phyloP scores from a whole-genome alignment of 129 eudicot species.

The Escallonia herrerae region DNA sequence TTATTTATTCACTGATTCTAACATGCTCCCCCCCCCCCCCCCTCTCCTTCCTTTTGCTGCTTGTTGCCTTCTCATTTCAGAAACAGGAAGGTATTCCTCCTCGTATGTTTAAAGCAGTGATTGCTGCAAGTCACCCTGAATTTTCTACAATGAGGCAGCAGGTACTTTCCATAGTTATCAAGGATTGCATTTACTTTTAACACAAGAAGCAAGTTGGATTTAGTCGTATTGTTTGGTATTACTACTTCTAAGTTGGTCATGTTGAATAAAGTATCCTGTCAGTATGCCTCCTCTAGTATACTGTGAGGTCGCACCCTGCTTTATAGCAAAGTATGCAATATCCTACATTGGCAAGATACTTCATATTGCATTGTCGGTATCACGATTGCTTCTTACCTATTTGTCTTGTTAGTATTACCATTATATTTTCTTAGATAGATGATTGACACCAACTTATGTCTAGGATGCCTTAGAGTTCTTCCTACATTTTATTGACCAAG shows the following conservation, averaged over 20 bases:
- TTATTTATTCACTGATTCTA: neutral
- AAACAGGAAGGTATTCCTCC: constrained; percentile 94
- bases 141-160: constrained; percentile 98
- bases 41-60: constrained; percentile 3
- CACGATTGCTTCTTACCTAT: neutral
- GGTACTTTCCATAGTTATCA: constrained; percentile 31
- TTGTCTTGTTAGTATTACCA: neutral
- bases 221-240: too few species aligned
- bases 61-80: constrained; percentile 34
- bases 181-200: neutral
- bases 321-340: too few species aligned
- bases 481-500: constrained; percentile 88
- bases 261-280: too few species aligned
- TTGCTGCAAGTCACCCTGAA: constrained; percentile 95
- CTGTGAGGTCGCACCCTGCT: too few species aligned
- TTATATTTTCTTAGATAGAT: constrained; percentile 1
- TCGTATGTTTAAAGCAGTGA: constrained; percentile 88
- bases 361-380: too few species aligned
- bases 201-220: neutral
- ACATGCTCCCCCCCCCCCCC: neutral
- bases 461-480: constrained; percentile 97
- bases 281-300: too few species aligned
- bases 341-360: too few species aligned
- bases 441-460: constrained; percentile 18
- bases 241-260: too few species aligned